These are phyloP conservation scores for Trypanosoma platydactyli DNA, from an alignment of 208 protist genomes.

Conservation along the genomic window DNA sequence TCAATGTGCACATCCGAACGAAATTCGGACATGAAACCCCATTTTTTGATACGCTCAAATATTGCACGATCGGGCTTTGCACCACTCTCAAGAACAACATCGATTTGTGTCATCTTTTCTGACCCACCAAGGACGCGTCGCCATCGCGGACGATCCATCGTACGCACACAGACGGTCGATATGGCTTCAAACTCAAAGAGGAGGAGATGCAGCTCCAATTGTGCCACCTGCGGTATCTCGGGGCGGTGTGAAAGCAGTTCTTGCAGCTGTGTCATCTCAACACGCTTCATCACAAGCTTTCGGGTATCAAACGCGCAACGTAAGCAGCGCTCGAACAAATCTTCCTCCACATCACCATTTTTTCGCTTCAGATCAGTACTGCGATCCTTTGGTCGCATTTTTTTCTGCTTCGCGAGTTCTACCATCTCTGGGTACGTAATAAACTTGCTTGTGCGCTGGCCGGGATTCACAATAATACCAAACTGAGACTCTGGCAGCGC, in stretches of 20 bases:
- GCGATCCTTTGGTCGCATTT: conserved; percentile 40
- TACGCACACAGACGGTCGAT: conserved; percentile 66
- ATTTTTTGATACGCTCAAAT: conserved; percentile 69
- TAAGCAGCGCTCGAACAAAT: conserved; percentile 60
- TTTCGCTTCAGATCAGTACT: conserved; percentile 32
- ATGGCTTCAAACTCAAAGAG: conserved; percentile 70
- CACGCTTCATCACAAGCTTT: conserved; percentile 64
- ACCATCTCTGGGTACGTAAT: conserved; percentile 90
- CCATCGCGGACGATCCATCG: conserved; percentile 73
- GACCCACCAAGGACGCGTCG: conserved; percentile 57
- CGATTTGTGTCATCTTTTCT: conserved; percentile 83
- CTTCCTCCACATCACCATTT: conserved; percentile 19
- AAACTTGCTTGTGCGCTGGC: conserved; percentile 86
- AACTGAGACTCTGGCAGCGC: conserved; percentile 54
- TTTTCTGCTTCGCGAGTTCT: conserved; percentile 49
- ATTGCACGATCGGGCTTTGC: conserved; percentile 61
- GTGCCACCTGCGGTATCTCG: conserved; percentile 70
- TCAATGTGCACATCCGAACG: conserved; percentile 85
- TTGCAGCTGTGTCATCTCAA: conserved; percentile 56
- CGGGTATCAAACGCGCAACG: conserved; percentile 69
- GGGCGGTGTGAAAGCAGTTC: conserved; percentile 38
- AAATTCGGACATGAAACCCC: conserved; percentile 89
- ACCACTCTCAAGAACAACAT: conserved; percentile 54
- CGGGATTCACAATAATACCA: conserved; percentile 77
- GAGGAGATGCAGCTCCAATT: conserved; percentile 85